Evolutionary conservation across 2,329 filamentous ascomycete genomes (phyloP), one percentile per base, ranked within the genome.

Genomic region (Grosmannia penicillata): DNA sequence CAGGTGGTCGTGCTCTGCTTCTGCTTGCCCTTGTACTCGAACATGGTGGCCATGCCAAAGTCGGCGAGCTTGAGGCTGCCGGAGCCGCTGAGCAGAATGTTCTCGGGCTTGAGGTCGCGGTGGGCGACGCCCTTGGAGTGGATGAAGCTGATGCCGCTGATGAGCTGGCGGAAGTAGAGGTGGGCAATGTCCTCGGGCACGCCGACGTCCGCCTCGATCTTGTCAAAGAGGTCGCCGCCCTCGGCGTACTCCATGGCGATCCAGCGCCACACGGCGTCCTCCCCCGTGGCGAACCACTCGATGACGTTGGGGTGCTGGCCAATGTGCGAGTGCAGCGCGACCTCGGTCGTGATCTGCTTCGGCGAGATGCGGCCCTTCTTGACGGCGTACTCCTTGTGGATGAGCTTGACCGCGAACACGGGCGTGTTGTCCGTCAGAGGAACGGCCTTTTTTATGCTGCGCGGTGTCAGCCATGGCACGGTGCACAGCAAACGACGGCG

Each of bases 231-330:
- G 55, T 98, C 91, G 10, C 91, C 91, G 30, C 91, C 91, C 50
- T 93, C 84, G 33, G 91, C 91, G 48, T 84, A 80, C 59, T 98
- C 91, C 86, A 98, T 95, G 28, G 87, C 89, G 49, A 98, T 94
- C 91, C 91, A 98, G 49, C 82, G 75, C 89, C 91, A 98, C 15
- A 78, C 62, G 0, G 68, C 53, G 55, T 98, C 87, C 56, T 95
- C 84, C 39, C 86, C 89, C 2, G 79, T 82, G 30, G 81, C 78
- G 50, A 93, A 86, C 70, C 85, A 95, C 53, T 85, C 80, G 51
- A 98, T 95, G 47, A 98, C 81, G 57, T 98, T 94, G 38, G 79
- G 75, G 55, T 98, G 93, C 47, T 83, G 78, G 34, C 83, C 84
- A 39, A 96, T 78, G 53, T 89, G 81, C 37, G 78, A 79, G 62